phyloP scores from a whole-genome alignment of 176 grass and related monocot genomes.

The Musa schizocarpa region DNA sequence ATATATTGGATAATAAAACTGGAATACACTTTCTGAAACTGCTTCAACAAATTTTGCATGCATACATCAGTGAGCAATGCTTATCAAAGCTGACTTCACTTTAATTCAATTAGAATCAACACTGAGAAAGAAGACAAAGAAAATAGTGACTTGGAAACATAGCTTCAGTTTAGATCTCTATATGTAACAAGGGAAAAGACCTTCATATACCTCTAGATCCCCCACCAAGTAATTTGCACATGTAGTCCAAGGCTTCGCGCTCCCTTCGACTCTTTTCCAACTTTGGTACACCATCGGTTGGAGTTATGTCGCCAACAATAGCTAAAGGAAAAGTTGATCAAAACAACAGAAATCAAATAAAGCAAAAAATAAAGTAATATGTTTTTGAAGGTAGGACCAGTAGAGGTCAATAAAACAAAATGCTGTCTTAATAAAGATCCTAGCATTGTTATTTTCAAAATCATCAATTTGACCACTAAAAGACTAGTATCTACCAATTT shows the following conservation, averaged over 20 bases:
- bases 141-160: constrained; percentile 1
- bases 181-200: background rate
- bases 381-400: background rate
- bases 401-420: background rate
- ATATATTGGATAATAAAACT: too few species aligned
- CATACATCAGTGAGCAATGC: too few species aligned
- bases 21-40: too few species aligned
- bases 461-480: background rate
- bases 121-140: background rate
- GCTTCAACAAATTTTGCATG: too few species aligned
- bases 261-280: constrained; percentile 78
- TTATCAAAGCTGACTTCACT: background rate
- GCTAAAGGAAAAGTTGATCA: constrained; percentile 25
- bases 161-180: constrained; percentile 6
- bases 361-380: background rate
- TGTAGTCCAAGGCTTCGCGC: constrained; percentile 70
- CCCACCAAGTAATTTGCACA: constrained; percentile 85
- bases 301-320: constrained; percentile 97
- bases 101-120: constrained; percentile 6
- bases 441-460: background rate
- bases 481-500: background rate
- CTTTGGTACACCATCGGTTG: constrained; percentile 89
- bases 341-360: background rate
- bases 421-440: background rate
- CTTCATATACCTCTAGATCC: constrained; percentile 45